Evolutionary conservation across 2,329 filamentous ascomycete genomes (phyloP), one percentile per base, ranked within the genome.

Genomic region (Akanthomyces muscarius): DNA sequence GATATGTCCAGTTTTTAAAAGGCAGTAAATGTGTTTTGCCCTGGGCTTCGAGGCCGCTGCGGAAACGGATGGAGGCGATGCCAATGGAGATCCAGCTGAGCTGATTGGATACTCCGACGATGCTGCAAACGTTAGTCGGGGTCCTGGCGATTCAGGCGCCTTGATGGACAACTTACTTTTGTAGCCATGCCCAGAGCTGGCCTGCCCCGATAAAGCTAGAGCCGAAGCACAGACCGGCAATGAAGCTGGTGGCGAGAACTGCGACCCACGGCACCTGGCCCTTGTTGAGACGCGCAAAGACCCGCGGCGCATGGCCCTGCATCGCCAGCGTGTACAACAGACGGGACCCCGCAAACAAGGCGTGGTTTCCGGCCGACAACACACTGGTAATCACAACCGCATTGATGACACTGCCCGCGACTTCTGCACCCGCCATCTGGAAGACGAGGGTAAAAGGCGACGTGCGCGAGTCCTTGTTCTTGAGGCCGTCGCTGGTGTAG

Each of bases 21-120:
- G 86, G 86, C 0, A 89, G 77, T 1, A 76, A 77, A 64, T 87
- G 83, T 8, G 85, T 83, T 55, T 86, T 81, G n/a, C 81, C 82
- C 66, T 89, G 87, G 2, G 74, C 70, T 53, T 77, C 76, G 61
- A 89, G 74, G 4, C 78, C 87, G 4, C 78, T 74, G 30, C 87
- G 84, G 76, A 89, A 89, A 30, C 87, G 84, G n/a, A 89, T 74
- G 0, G 85, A 88, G 0, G 86, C 82, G 61, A 89, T 77, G 7
- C 85, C 82, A 64, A 89, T 89, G 62, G 83, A 80, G 67, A 85
- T 82, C 86, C 87, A 89, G 56, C 84, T 84, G 5, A 89, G 74
- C 73, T 89, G 86, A 71, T 88, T 89, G 0, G 86, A 88, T 0
- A 89, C 86, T 13, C 86, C 86, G 62, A 89, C 85, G 52, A 89